Percentiles rank a stretch among this genome's conserved stretches.
Conservation (phyloP, 805 yeast genomes). For the Jamesozyma jinghongensis region DNA sequence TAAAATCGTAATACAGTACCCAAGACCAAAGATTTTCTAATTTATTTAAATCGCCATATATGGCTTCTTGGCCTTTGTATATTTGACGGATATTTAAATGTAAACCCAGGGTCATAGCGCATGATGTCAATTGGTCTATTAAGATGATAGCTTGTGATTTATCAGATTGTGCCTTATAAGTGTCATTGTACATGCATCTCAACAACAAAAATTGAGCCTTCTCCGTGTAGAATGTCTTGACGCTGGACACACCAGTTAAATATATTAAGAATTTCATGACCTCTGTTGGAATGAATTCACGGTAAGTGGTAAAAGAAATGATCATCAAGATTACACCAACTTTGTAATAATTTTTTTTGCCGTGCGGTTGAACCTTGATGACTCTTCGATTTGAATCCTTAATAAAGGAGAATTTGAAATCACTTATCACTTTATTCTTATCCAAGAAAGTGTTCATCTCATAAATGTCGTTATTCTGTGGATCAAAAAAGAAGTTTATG, state of each 20-base stretch:
- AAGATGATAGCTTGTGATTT: slow-evolving; percentile 14
- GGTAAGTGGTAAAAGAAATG: slow-evolving; percentile 12
- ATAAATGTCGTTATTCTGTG: slow-evolving; percentile 8
- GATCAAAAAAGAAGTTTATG: slow-evolving; percentile 12
- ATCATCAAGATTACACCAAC: slow-evolving; percentile 23
- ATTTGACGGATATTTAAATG: slow-evolving; percentile 13
- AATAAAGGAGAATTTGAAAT: slow-evolving; percentile 14
- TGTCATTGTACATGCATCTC: slow-evolving; percentile 5
- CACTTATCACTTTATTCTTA: slow-evolving; percentile 14
- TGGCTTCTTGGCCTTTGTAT: slow-evolving; percentile 10
- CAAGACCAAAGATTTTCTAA: slow-evolving; percentile 24
- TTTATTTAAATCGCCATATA: slow-evolving; percentile 15
- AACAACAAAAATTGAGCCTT: slow-evolving; percentile 27
- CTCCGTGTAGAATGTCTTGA: slow-evolving; percentile 24
- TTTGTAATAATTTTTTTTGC: slow-evolving; percentile 21
- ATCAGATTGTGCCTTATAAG: slow-evolving; percentile 18
- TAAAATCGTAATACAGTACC: slow-evolving; percentile 20
- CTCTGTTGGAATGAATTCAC: slow-evolving; percentile 11
- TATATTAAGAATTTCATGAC: slow-evolving; percentile 15
- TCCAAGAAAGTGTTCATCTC: slow-evolving; percentile 12
- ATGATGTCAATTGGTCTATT: slow-evolving; percentile 9
- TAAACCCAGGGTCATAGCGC: slow-evolving; percentile 20
- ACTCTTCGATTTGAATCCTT: slow-evolving; percentile 5
- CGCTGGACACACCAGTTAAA: slow-evolving; percentile 22
- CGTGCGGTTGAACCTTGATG: slow-evolving; percentile 6